Conservation (phyloP, 345 rosid genomes). For the Chamaenerion angustifolium region DNA sequence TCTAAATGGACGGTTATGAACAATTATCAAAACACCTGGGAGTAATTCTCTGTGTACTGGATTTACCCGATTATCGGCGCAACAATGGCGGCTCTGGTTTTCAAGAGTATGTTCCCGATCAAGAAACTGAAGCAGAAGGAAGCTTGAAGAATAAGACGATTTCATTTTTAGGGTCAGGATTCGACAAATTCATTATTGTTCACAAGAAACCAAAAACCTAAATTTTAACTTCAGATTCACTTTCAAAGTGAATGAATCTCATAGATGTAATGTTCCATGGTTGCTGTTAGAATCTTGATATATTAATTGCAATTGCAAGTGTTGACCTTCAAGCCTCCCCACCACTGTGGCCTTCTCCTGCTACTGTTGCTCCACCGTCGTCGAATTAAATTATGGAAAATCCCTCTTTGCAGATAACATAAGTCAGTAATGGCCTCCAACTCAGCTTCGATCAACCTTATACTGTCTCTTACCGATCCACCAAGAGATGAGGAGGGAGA, state of each 20-base stretch:
- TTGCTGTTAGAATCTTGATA: too few relatives aligned
- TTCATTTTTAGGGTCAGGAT: too few relatives aligned
- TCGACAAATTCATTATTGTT: too few relatives aligned
- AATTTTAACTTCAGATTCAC: too few relatives aligned
- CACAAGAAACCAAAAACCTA: too few relatives aligned
- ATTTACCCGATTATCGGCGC: constrained; percentile 44
- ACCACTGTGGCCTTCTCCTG: too few relatives aligned
- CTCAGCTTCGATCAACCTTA: constrained; percentile 26
- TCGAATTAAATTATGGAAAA: too few relatives aligned
- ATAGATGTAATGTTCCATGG: background rate
- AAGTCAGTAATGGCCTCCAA: constrained; percentile 22
- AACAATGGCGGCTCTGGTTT: constrained; percentile 32
- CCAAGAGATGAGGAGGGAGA: constrained; percentile 44
- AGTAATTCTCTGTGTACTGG: constrained; percentile 59
- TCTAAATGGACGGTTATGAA: constrained; percentile 58
- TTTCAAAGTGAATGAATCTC: background rate
- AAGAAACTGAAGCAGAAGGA: constrained; percentile 13
- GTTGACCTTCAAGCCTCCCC: too few relatives aligned
- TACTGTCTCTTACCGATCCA: constrained; percentile 58
- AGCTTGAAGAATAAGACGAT: constrained; percentile 4
- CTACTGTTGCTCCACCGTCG: too few relatives aligned
- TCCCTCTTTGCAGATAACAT: background rate
- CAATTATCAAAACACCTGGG: constrained; percentile 50
- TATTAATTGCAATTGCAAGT: too few relatives aligned
- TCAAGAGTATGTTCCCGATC: constrained; percentile 16